Percentiles rank a stretch among this genome's conserved stretches.
These are phyloP conservation scores for Lactarius hatsudake DNA, from an alignment of 768 basidiomycete genomes.

Conservation along the genomic window DNA sequence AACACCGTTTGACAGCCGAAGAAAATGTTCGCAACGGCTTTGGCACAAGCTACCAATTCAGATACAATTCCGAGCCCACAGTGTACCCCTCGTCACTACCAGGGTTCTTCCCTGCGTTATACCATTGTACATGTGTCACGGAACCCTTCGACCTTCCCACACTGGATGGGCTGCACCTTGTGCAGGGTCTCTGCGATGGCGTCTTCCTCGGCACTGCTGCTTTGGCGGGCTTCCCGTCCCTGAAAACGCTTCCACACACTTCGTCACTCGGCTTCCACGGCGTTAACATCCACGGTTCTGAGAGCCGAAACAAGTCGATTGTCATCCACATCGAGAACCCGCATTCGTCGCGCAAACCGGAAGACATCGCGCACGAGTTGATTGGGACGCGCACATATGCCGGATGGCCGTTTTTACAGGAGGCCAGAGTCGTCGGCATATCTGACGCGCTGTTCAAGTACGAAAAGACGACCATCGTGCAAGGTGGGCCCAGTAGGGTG, in stretches of 20 bases:
- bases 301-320: conserved; percentile 92
- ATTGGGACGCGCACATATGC: conserved; percentile 76
- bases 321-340: conserved; percentile 79
- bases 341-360: conserved; percentile 61
- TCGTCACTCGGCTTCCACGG: conserved; percentile 78
- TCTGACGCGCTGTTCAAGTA: conserved; percentile 88
- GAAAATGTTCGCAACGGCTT: conserved; percentile 74
- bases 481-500: conserved; percentile 51
- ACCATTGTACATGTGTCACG: conserved; percentile 75
- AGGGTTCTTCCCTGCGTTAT: conserved; percentile 89
- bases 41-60: conserved; percentile 80
- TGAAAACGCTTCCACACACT: conserved; percentile 82
- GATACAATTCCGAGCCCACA: conserved; percentile 61
- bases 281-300: conserved; percentile 90
- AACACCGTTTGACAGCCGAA: conserved; percentile 70
- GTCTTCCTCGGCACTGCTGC: conserved; percentile 82
- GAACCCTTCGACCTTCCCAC: conserved; percentile 87
- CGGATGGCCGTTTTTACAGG: conserved; percentile 94
- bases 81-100: conserved; percentile 89
- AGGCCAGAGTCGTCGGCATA: conserved; percentile 82
- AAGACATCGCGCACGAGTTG: conserved; percentile 71
- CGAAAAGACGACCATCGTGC: conserved; percentile 60
- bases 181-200: conserved; percentile 85
- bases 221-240: conserved; percentile 94
- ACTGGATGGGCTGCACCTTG: conserved; percentile 77